Evolutionary conservation across 352 stramenopile genomes (phyloP), one percentile per base, ranked within the genome.

Genomic region (Phytophthora aleatoria): DNA sequence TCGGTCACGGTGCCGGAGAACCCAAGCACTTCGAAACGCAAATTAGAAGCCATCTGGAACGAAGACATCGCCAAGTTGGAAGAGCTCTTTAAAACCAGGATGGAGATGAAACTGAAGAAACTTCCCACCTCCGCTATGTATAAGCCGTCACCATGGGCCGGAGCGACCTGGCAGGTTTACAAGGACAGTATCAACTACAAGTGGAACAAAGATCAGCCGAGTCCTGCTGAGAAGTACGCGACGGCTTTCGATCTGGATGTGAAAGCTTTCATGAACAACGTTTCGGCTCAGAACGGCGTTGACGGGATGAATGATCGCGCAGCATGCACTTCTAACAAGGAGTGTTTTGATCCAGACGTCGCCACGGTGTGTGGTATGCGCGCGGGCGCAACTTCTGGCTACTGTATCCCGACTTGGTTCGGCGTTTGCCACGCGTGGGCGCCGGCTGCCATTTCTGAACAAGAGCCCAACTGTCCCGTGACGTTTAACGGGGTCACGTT

Each of bases 341-440:
- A 48, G 7, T 48, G 41, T 5, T 28, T 48, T 28, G 9, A 48
- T 1, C 41, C n/a, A 1, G 4, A 28, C 7, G 41, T 48, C 9
- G 41, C 30, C 41, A 24, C n/a, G 2, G n/a, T 77, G 59, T 44
- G 69, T 35, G 3, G 3, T 41, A 74, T 64, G 43, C 69, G 69
- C 26, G 50, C 52, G 0, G 56, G 53, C 15, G 15, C 42, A 26
- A 24, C 24, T 9, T 52, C 58, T 0, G 70, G 70, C 11, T 71
- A 67, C 28, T 77, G 70, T 38, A 77, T 77, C 45, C 64, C 64
- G n/a, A 62, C 41, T 8, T 79, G 68, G 72, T 75, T 50, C 27
- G 72, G 72, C 15, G 67, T 79, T 47, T 79, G 68, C 55, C 68
- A 79, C 28, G 68, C 68, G 8, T 77, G 72, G 72, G 57, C 72